Evolutionary conservation across 192 early-diverging fungal genomes (phyloP).

Genomic region (Podila verticillata): DNA sequence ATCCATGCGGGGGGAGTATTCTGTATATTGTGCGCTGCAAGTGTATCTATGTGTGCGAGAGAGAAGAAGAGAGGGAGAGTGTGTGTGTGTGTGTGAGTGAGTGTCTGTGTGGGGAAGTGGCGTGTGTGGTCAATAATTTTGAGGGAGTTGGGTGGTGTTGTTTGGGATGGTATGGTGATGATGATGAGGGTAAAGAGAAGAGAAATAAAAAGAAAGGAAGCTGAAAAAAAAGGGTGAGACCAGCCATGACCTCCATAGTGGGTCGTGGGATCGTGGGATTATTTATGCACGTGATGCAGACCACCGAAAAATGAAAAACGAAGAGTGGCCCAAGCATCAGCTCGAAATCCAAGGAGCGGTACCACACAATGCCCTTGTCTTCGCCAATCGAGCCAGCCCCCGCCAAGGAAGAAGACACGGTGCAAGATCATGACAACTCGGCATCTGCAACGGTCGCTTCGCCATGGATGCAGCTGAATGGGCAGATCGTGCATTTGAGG

Average conservation of each 20-base stretch:
- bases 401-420: too few species aligned
- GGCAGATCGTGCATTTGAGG: conserved; percentile 43
- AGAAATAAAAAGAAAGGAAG: background rate
- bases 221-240: background rate
- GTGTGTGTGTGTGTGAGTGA: too few species aligned
- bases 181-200: background rate
- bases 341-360: too few species aligned
- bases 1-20: background rate
- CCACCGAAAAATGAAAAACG: background rate
- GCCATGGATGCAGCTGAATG: background rate
- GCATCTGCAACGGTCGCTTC: background rate
- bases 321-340: too few species aligned
- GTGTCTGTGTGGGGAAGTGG: too few species aligned
- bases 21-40: background rate
- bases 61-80: too few species aligned
- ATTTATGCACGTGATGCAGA: too few species aligned
- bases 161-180: background rate
- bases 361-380: too few species aligned
- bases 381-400: too few species aligned
- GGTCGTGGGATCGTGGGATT: too few species aligned
- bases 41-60: background rate
- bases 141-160: background rate
- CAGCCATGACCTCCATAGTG: too few species aligned
- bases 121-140: background rate
- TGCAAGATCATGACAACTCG: background rate